phyloP scores from a whole-genome alignment of 192 early-diverging fungal species.

The Podila horticola region DNA sequence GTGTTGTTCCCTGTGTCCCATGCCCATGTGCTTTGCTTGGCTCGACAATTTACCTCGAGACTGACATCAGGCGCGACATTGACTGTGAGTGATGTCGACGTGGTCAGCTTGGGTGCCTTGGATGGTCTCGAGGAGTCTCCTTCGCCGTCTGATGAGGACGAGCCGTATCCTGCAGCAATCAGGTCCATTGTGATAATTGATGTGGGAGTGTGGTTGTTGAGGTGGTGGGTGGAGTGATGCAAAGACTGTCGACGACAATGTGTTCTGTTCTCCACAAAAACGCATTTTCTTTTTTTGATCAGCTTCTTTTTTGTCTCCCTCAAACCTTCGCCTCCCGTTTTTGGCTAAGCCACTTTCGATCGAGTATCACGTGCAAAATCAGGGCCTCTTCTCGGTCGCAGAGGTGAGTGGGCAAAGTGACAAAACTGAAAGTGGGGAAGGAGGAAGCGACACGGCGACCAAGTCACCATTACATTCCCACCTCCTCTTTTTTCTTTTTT shows the following conservation, averaged over 20 bases:
- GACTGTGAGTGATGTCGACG: slow-evolving; percentile 16
- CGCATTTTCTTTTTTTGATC: slow-evolving; percentile 1
- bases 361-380: neutral
- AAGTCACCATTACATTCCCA: neutral
- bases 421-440: neutral
- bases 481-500: neutral
- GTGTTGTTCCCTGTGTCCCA: neutral
- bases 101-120: slow-evolving; percentile 30
- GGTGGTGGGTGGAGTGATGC: neutral
- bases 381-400: neutral
- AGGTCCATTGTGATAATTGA: slow-evolving; percentile 26
- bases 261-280: neutral
- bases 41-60: slow-evolving; percentile 50
- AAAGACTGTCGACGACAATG: neutral
- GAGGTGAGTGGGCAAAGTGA: neutral
- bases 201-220: neutral
- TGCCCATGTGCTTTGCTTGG: neutral
- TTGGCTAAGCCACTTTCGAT: neutral
- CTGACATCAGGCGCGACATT: slow-evolving; percentile 65
- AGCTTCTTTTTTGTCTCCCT: neutral
- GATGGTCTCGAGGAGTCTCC: slow-evolving; percentile 20
- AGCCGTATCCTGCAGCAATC: slow-evolving; percentile 48
- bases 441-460: neutral
- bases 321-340: neutral
- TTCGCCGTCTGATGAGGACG: slow-evolving; percentile 42